A percentile compares a stretch with the other conserved stretches of the same genome.
Conservation (phyloP, 768 basidiomycete genomes). For the Tylopilus subfusipes region DNA sequence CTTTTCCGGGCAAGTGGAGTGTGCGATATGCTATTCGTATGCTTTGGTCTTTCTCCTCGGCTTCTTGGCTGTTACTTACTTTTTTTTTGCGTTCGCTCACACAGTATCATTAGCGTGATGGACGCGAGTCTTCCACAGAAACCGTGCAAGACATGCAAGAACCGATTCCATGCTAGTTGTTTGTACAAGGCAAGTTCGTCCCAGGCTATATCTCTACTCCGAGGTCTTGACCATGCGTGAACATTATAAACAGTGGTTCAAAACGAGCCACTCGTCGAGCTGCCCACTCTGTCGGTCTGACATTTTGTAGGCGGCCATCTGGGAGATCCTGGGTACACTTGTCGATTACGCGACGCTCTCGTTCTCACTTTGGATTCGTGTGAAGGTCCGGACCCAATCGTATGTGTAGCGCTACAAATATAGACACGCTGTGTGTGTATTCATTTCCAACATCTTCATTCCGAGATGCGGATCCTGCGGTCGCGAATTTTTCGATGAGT, state of each 20-base stretch:
- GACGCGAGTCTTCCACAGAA: constrained; percentile 87
- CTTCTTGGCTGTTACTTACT: not conserved
- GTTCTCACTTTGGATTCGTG: too few species aligned
- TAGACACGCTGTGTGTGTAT: too few species aligned
- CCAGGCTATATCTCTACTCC: not conserved
- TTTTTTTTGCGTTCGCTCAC: not conserved
- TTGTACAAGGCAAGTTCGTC: constrained; percentile 68
- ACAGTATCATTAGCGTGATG: constrained; percentile 84
- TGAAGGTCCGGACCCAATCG: too few species aligned
- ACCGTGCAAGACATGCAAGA: constrained; percentile 92
- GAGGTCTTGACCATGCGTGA: not conserved
- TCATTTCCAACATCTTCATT: too few species aligned
- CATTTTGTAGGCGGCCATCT: too few species aligned
- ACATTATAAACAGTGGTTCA: constrained; percentile 73
- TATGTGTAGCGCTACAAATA: too few species aligned
- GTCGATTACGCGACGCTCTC: too few species aligned
- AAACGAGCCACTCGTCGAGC: constrained; percentile 81
- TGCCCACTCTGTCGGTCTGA: constrained; percentile 92
- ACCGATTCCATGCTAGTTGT: constrained; percentile 89
- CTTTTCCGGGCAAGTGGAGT: constrained; percentile 94
- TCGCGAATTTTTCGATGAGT: too few species aligned
- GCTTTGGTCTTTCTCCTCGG: not conserved
- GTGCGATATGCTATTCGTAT: constrained; percentile 96
- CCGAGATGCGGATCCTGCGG: too few species aligned
- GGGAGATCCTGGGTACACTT: too few species aligned